Conservation (phyloP, 306 rosid genomes). For the Rosa multiflora region DNA sequence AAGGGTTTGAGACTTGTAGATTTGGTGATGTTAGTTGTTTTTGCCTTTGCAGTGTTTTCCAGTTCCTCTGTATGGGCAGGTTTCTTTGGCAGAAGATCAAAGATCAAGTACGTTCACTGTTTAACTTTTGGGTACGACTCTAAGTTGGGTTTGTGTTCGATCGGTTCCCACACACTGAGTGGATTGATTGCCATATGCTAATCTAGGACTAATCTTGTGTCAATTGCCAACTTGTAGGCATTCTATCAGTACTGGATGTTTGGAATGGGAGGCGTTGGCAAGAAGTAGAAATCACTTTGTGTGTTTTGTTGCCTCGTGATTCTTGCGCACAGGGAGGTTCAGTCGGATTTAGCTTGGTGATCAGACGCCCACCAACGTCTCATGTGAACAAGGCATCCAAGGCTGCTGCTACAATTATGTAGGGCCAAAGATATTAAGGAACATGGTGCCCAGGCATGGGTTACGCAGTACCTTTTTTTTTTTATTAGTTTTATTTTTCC, state of each 20-base stretch:
- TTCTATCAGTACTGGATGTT: too few relatives aligned
- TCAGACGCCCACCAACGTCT: too few relatives aligned
- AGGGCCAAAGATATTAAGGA: too few relatives aligned
- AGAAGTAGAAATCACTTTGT: neutral
- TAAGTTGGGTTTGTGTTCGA: neutral
- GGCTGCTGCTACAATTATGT: too few relatives aligned
- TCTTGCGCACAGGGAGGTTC: too few relatives aligned
- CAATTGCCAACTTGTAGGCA: neutral
- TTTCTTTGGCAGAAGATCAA: neutral
- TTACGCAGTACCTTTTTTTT: too few relatives aligned
- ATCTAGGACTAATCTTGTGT: neutral
- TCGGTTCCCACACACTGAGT: neutral
- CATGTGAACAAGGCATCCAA: too few relatives aligned
- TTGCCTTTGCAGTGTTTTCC: neutral
- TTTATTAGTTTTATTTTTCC: too few relatives aligned
- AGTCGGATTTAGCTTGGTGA: too few relatives aligned
- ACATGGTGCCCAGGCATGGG: too few relatives aligned
- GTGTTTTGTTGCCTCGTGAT: too few relatives aligned
- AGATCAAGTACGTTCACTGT: neutral
- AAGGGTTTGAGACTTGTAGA: neutral
- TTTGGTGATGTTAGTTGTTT: neutral
- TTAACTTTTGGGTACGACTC: neutral
- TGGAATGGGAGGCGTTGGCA: neutral
- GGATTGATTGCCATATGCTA: neutral
- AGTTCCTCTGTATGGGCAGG: neutral